A percentile compares a stretch with the other conserved stretches of the same genome.
phyloP scores from a whole-genome alignment of 1,139 yeast species.

The Suhomyces guaymorum region DNA sequence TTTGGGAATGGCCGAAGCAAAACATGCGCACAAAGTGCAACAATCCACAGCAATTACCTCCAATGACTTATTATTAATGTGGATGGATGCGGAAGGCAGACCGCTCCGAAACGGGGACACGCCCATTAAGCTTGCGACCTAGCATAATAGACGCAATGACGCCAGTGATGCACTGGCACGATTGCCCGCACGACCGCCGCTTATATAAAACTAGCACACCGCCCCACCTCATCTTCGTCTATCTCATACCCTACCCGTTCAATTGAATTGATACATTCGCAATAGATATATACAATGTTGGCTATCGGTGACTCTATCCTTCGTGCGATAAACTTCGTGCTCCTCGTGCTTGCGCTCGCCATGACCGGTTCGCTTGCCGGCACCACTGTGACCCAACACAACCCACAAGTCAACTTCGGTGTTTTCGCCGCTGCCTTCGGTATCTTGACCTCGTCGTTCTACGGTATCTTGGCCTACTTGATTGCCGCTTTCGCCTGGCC shows the following conservation, averaged over 20 bases:
- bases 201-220: conserved; percentile 7
- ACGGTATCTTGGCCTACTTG: conserved; percentile 78
- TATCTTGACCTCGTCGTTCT: conserved; percentile 73
- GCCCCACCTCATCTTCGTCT: conserved; percentile 1
- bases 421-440: conserved; percentile 89
- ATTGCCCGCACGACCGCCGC: conserved; percentile 7
- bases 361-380: conserved; percentile 84
- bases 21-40: conserved; percentile 10
- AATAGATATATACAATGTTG: conserved; percentile 40
- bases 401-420: conserved; percentile 85
- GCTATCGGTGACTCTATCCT: conserved; percentile 75
- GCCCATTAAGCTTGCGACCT: too few relatives aligned
- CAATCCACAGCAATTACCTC: conserved; percentile 12
- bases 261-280: too few relatives aligned
- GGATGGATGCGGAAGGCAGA: conserved; percentile 9
- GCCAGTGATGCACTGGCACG: conserved; percentile 5
- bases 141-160: conserved; percentile 4
- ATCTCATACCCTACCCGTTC: neutral
- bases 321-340: conserved; percentile 71
- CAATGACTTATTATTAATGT: conserved; percentile 8
- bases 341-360: conserved; percentile 78
- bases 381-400: conserved; percentile 52
- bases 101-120: conserved; percentile 4
- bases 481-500: conserved; percentile 87
- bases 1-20: conserved; percentile 12